These are phyloP conservation scores for Cryptosporidium sp. DNA, from an alignment of 169 alveolate species.

Conservation along the genomic window DNA sequence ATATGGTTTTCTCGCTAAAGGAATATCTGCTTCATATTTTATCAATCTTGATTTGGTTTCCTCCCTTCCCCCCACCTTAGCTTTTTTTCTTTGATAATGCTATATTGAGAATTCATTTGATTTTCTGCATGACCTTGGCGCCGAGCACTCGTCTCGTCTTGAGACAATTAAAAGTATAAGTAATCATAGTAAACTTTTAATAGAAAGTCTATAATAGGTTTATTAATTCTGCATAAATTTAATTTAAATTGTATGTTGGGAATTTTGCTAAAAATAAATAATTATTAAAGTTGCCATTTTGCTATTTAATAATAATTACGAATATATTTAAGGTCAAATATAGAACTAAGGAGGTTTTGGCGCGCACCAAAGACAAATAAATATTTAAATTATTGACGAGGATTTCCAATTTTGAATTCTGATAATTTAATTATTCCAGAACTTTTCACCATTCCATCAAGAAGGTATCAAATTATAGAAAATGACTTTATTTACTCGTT, in stretches of 20 bases:
- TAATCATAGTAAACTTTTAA: neutral
- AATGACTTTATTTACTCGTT: conserved; percentile 88
- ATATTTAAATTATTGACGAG: neutral
- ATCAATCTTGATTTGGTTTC: neutral
- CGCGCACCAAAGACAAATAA: conserved; percentile 34
- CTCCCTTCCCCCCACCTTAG: neutral
- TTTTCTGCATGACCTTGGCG: conserved; percentile 26
- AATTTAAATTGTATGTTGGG: neutral
- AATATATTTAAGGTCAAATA: conserved; percentile 6
- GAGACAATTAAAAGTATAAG: conserved; percentile 26
- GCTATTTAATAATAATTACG: neutral
- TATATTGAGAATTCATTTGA: neutral
- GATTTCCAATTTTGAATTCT: neutral
- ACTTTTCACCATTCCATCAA: neutral
- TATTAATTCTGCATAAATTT: neutral
- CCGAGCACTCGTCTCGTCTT: conserved; percentile 56
- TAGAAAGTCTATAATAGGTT: neutral
- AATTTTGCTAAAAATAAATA: neutral
- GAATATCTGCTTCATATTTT: neutral
- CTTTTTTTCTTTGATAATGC: neutral
- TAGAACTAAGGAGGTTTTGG: neutral
- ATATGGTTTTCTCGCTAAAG: neutral
- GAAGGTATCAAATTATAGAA: conserved; percentile 8
- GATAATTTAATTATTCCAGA: neutral
- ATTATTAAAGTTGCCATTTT: neutral